phyloP scores from a whole-genome alignment of 305 asterid genomes.

The Fraxinus sp. region DNA sequence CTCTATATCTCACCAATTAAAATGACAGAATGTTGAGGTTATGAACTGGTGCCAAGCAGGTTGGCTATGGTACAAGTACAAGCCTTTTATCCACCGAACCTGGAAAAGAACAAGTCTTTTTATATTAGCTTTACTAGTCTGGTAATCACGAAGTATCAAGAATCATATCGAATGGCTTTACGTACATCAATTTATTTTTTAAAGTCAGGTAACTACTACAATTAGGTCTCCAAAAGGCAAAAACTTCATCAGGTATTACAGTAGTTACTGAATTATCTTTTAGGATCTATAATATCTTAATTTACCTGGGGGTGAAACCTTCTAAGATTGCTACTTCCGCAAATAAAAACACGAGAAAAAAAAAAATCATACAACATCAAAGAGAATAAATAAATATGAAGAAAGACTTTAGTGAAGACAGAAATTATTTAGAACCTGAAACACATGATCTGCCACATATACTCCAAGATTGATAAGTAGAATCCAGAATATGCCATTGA shows the following conservation, averaged over 20 bases:
- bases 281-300: background rate
- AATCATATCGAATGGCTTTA: background rate
- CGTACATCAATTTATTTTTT: background rate
- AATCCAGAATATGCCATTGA: constrained; percentile 87
- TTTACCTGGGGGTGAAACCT: background rate
- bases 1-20: constrained; percentile 56
- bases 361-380: background rate
- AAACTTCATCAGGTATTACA: background rate
- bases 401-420: background rate
- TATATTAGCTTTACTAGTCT: background rate
- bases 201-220: background rate
- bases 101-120: constrained; percentile 29
- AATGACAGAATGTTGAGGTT: constrained; percentile 91
- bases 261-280: background rate
- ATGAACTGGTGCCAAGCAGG: constrained; percentile 94
- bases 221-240: background rate
- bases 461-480: constrained; percentile 75
- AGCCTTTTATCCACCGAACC: constrained; percentile 61
- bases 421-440: constrained; percentile 51
- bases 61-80: constrained; percentile 78
- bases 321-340: background rate
- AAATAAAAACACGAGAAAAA: background rate
- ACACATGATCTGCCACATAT: constrained; percentile 77
- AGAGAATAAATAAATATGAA: background rate
- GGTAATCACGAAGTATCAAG: background rate